Conservation (phyloP, 257 asterid genomes). For the Plantago ovata region DNA sequence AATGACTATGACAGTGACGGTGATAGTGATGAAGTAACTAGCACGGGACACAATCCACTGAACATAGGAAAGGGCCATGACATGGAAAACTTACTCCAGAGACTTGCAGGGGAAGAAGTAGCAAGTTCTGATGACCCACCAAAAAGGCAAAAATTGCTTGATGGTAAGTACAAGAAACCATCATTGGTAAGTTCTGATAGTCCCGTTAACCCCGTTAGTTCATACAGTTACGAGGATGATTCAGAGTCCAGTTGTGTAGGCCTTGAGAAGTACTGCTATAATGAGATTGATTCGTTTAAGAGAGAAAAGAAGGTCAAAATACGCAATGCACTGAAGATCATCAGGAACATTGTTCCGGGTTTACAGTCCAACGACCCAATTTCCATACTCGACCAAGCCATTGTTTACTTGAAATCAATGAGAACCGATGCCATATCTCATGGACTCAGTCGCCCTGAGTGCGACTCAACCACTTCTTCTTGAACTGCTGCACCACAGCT, state of each 20-base stretch:
- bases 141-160: constrained; percentile 64
- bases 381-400: constrained; percentile 64
- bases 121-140: constrained; percentile 46
- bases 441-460: constrained; percentile 27
- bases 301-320: constrained; percentile 45
- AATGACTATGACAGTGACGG: constrained; percentile 31
- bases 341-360: constrained; percentile 55
- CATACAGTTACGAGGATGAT: constrained; percentile 21
- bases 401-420: constrained; percentile 54
- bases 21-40: constrained; percentile 57
- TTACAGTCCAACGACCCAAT: constrained; percentile 43
- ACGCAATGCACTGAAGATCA: constrained; percentile 37
- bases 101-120: constrained; percentile 36
- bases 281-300: constrained; percentile 23
- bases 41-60: constrained; percentile 46
- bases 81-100: constrained; percentile 22
- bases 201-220: neutral
- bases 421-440: constrained; percentile 48
- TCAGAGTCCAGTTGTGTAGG: constrained; percentile 37
- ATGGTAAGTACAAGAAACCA: constrained; percentile 54
- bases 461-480: constrained; percentile 8
- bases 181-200: constrained; percentile 25
- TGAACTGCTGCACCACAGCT: neutral
- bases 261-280: too few species aligned
- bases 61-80: constrained; percentile 12